phyloP scores from a whole-genome alignment of 2,329 filamentous ascomycete species.

The Alternaria ventricosa region DNA sequence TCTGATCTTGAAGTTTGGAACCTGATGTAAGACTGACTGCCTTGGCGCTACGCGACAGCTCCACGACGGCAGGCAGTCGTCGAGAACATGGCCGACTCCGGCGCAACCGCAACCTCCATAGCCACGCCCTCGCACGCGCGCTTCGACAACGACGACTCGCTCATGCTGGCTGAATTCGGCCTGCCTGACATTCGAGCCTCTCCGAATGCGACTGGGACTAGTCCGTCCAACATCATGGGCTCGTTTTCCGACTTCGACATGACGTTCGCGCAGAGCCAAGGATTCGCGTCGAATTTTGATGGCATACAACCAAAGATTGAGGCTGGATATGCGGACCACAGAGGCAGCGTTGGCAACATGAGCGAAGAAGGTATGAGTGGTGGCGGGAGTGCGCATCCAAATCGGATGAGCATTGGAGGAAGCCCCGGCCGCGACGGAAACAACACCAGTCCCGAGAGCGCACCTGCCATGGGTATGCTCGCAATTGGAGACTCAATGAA shows the following conservation, averaged over 20 bases:
- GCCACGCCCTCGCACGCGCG: constrained; percentile 34
- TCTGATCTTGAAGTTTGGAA: background rate
- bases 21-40: constrained; percentile 32
- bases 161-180: constrained; percentile 46
- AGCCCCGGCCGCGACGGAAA: constrained; percentile 42
- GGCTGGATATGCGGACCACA: constrained; percentile 31
- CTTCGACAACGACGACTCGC: constrained; percentile 43
- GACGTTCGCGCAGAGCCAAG: constrained; percentile 34
- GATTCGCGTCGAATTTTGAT: constrained; percentile 29
- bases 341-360: constrained; percentile 39
- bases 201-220: constrained; percentile 29
- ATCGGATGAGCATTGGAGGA: constrained; percentile 41
- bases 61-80: constrained; percentile 28
- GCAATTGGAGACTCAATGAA: constrained; percentile 36
- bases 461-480: constrained; percentile 37
- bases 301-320: constrained; percentile 31
- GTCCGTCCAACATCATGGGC: constrained; percentile 36
- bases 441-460: constrained; percentile 47
- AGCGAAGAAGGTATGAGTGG: constrained; percentile 44
- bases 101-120: constrained; percentile 38
- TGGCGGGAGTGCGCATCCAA: constrained; percentile 34
- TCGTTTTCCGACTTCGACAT: constrained; percentile 43
- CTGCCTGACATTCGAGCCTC: constrained; percentile 39
- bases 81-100: constrained; percentile 36
- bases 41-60: constrained; percentile 8